Evolutionary conservation across 2,329 filamentous ascomycete species (phyloP), one percentile per base, ranked within the genome.

Genomic region (Chaetomiaceae sp.): DNA sequence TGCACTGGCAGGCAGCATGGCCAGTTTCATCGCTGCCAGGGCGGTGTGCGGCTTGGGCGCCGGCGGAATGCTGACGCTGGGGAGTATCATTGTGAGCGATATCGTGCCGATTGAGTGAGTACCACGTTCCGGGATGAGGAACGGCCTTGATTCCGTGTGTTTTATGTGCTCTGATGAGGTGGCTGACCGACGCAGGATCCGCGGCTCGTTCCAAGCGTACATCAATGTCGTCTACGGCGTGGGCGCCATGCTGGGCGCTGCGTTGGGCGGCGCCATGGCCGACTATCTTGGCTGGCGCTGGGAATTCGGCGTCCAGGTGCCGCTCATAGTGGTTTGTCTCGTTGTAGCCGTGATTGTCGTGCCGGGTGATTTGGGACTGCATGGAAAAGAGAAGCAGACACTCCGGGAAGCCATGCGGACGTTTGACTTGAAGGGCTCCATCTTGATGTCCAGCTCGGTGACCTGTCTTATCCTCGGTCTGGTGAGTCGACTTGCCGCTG

Each of bases 41-140:
- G 84, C 84, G 0, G 66, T 85, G 6, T 86, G 83, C 51, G 86
- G 86, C 0, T 63, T 90, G 4, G 86, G 84, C 1, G 86, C 84
- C 0, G 86, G 85, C 0, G 85, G 84, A 0, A 72, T 84, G 39
- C 75, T 86, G 64, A 78, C 81, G 1, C 72, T 88, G 67, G 83
- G 78, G 2, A 79, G 74, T 6, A 86, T 89, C 45, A 79, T 88
- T 51, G 79, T 83, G 15, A 84, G 81, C 47, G 85, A 89, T 61
- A 65, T 88, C 38, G 83, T 90, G 29, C 83, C 83, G 1, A 85
- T 89, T 53, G 77, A 85, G 67, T 81, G 70, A 62, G 69, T 69
- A 42, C 29, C 29, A 39, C 35, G 36, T 40, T 51, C n/a, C n/a
- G n/a, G n/a, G n/a, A n/a, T n/a, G n/a, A n/a, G n/a, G n/a, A n/a